Evolutionary conservation across 352 stramenopile genomes (phyloP).

Genomic region (Peronospora farinosa): DNA sequence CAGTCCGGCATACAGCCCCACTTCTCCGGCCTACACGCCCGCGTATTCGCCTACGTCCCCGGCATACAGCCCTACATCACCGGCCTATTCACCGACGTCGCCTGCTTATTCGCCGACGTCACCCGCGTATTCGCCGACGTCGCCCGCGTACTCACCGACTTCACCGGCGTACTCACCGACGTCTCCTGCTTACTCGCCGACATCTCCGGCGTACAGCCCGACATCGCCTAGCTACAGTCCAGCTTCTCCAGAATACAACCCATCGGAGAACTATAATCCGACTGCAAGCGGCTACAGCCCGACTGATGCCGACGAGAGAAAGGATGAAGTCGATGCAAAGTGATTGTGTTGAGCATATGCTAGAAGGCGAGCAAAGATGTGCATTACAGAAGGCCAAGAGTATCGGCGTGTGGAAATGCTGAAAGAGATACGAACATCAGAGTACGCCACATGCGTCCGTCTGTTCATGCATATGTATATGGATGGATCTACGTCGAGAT

Average conservation of each 20-base stretch:
- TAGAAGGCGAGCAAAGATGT: constrained; percentile 20
- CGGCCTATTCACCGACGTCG: constrained; percentile 59
- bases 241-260: constrained; percentile 76
- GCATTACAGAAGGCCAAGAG: constrained; percentile 19
- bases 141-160: constrained; percentile 59
- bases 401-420: not conserved
- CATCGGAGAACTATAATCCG: constrained; percentile 73
- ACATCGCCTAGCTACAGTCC: constrained; percentile 73
- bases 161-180: constrained; percentile 67
- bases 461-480: constrained; percentile 23
- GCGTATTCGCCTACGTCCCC: constrained; percentile 61
- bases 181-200: constrained; percentile 70
- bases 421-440: constrained; percentile 4
- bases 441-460: constrained; percentile 1
- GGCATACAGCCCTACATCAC: constrained; percentile 58
- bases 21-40: constrained; percentile 81
- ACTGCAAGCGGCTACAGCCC: constrained; percentile 69
- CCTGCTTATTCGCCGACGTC: constrained; percentile 66
- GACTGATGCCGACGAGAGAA: constrained; percentile 56
- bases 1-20: constrained; percentile 73
- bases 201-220: constrained; percentile 64
- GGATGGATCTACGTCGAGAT: constrained; percentile 5
- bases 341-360: constrained; percentile 17
- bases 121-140: constrained; percentile 57
- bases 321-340: constrained; percentile 27